Conservation (phyloP, 1,139 yeast species). For the Suhomyces choctaworum region DNA sequence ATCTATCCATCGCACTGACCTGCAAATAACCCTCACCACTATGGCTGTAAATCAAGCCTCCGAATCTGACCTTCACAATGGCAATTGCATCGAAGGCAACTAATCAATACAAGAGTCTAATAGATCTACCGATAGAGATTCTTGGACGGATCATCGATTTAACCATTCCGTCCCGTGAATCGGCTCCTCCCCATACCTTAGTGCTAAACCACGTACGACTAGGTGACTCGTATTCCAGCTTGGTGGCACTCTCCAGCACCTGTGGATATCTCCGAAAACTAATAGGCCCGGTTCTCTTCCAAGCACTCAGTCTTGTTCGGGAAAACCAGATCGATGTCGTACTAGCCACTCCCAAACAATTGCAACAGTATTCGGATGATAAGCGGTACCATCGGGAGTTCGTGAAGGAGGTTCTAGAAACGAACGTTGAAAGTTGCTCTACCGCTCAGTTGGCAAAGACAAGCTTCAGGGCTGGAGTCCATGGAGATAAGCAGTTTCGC, state of each 20-base stretch:
- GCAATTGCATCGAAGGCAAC: no score
- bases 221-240: constrained; percentile 13
- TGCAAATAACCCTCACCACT: neutral
- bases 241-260: constrained; percentile 28
- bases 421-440: constrained; percentile 22
- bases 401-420: constrained; percentile 23
- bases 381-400: constrained; percentile 24
- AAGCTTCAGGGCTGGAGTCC: constrained; percentile 19
- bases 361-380: constrained; percentile 25
- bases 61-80: no score
- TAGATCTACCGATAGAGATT: constrained; percentile 2
- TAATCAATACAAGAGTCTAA: neutral
- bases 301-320: constrained; percentile 27
- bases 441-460: constrained; percentile 24
- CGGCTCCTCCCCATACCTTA: constrained; percentile 12
- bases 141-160: constrained; percentile 1
- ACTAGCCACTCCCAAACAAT: constrained; percentile 23
- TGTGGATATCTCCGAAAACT: constrained; percentile 25
- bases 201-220: constrained; percentile 17
- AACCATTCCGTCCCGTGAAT: constrained; percentile 4
- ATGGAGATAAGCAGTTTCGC: constrained; percentile 18
- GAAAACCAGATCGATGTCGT: constrained; percentile 32
- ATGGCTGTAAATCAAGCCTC: neutral
- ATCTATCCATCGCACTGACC: neutral
- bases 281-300: constrained; percentile 25